Evolutionary conservation across 805 yeast genomes (phyloP).

Genomic region (Cephaloascus fragrans): DNA sequence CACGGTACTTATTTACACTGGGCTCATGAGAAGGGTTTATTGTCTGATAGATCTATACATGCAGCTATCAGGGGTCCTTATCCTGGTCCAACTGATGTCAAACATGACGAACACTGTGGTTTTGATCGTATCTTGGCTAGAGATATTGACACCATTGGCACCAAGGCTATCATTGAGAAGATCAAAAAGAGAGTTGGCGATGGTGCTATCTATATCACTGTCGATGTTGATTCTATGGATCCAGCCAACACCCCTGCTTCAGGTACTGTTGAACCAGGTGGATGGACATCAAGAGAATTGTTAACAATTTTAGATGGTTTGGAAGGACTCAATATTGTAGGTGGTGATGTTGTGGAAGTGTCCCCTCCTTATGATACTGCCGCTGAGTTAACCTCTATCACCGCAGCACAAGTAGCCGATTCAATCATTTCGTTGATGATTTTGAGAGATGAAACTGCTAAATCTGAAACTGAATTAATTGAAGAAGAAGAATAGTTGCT

Average conservation of each 20-base stretch:
- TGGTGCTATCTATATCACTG: slow-evolving; percentile 32
- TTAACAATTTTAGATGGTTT: slow-evolving; percentile 49
- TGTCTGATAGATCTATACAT: slow-evolving; percentile 42
- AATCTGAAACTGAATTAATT: too few relatives aligned
- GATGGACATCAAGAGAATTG: slow-evolving; percentile 59
- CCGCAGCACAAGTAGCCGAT: slow-evolving; percentile 56
- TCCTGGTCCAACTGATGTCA: slow-evolving; percentile 18
- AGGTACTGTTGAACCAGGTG: slow-evolving; percentile 74
- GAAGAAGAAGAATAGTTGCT: too few relatives aligned
- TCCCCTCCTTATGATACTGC: slow-evolving; percentile 55
- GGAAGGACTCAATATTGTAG: slow-evolving; percentile 52
- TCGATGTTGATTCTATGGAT: slow-evolving; percentile 58
- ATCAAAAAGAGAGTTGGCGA: slow-evolving; percentile 25
- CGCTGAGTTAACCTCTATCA: slow-evolving; percentile 51
- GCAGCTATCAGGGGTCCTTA: slow-evolving; percentile 61
- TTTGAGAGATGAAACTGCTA: slow-evolving; percentile 10
- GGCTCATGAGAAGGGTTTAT: slow-evolving; percentile 59
- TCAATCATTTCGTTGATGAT: slow-evolving; percentile 37
- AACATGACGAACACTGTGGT: slow-evolving; percentile 43
- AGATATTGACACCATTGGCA: slow-evolving; percentile 34
- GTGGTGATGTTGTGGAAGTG: slow-evolving; percentile 73
- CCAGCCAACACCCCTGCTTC: slow-evolving; percentile 72
- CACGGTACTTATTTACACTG: slow-evolving; percentile 66
- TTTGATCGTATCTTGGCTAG: slow-evolving; percentile 34
- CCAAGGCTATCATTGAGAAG: slow-evolving; percentile 21